Percentiles rank a stretch among this genome's conserved stretches.
phyloP scores from a whole-genome alignment of 75 land plant genomes.

The Selaginella tamariscina region DNA sequence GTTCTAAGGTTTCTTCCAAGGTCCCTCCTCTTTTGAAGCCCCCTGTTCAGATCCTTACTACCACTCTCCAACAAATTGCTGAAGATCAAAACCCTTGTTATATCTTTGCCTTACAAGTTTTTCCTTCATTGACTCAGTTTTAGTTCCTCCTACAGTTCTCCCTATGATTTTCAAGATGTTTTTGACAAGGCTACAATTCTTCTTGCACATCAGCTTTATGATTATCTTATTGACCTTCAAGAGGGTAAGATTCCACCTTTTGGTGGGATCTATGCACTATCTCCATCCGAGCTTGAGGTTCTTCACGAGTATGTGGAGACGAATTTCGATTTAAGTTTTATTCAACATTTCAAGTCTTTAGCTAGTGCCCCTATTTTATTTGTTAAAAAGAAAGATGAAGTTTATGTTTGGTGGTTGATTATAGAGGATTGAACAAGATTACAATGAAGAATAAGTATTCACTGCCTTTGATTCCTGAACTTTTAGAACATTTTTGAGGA shows the following conservation, averaged over 20 bases:
- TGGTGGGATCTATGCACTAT: slow-evolving; percentile 16
- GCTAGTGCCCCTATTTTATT: slow-evolving; percentile 16
- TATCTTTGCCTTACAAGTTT: no score
- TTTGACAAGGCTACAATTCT: slow-evolving; percentile 16
- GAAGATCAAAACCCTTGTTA: no score
- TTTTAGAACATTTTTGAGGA: slow-evolving; percentile 9
- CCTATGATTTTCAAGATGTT: slow-evolving; percentile 7
- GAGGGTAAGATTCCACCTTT: slow-evolving; percentile 15
- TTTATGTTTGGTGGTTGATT: slow-evolving; percentile 14
- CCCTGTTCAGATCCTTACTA: no score
- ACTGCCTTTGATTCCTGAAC: slow-evolving; percentile 12
- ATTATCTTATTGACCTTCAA: slow-evolving; percentile 17
- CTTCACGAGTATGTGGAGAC: slow-evolving; percentile 13
- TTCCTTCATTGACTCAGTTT: no score
- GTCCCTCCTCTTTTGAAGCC: no score
- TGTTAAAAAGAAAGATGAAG: slow-evolving; percentile 15
- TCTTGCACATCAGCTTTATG: slow-evolving; percentile 14
- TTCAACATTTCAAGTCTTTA: slow-evolving; percentile 18
- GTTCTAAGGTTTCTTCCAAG: no score
- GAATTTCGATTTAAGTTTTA: slow-evolving; percentile 14
- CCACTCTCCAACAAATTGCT: no score
- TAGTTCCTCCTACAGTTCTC: no score
- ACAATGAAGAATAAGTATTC: slow-evolving; percentile 14
- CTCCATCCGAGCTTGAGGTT: slow-evolving; percentile 17
- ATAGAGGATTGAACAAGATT: slow-evolving; percentile 17